Percentiles rank a stretch among this genome's conserved stretches.
Evolutionary conservation across 192 early-diverging fungal species (phyloP).

Genomic region (Dissophora ornata): DNA sequence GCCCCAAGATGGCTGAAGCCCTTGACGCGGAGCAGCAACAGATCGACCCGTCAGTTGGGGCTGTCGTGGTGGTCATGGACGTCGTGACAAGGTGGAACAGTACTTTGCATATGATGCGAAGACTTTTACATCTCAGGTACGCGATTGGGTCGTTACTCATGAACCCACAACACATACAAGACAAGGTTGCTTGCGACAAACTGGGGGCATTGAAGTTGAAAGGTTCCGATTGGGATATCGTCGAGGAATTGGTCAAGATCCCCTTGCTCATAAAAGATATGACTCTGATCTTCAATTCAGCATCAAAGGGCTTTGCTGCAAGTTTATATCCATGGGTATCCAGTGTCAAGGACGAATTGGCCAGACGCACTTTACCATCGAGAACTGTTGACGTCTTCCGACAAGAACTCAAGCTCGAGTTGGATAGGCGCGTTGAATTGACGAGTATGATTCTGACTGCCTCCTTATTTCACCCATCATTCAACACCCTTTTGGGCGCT

Average conservation of each 20-base stretch:
- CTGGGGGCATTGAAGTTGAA: neutral
- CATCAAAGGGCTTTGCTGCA: constrained; percentile 5
- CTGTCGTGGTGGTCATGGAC: neutral
- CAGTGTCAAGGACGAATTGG: neutral
- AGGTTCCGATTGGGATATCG: neutral
- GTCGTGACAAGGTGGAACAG: constrained; percentile 20
- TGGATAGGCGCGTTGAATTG: neutral
- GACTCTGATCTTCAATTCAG: constrained; percentile 5
- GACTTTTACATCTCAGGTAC: constrained; percentile 3
- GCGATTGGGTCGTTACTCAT: too few species aligned
- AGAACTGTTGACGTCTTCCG: too few species aligned
- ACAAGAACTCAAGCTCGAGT: too few species aligned
- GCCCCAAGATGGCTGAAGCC: constrained; percentile 10
- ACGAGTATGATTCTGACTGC: neutral
- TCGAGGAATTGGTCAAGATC: neutral
- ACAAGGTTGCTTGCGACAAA: too few species aligned
- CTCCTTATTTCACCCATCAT: constrained; percentile 5
- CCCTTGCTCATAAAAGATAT: neutral
- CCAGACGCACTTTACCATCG: too few species aligned
- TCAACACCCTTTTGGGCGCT: neutral
- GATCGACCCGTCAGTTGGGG: neutral
- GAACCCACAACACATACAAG: too few species aligned
- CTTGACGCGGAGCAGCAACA: constrained; percentile 8
- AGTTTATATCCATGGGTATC: constrained; percentile 9
- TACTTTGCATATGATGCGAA: constrained; percentile 1